Percentiles rank a stretch among this genome's conserved stretches.
Conservation (phyloP, 495 filamentous ascomycete species). For the Hypoxylon cercidicola region DNA sequence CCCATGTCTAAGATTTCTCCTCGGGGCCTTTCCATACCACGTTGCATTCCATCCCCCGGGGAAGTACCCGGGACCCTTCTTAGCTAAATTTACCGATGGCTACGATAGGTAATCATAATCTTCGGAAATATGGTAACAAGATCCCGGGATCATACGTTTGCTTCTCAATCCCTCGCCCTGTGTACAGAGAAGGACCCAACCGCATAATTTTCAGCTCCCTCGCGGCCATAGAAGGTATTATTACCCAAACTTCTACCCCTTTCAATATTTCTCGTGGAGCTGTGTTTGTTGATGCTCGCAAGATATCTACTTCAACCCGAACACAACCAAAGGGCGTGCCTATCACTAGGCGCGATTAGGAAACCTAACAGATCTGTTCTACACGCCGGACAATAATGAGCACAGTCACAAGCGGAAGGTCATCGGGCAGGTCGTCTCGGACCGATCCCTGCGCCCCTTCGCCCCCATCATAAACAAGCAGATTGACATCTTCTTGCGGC, state of each 20-base stretch:
- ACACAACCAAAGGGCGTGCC: background rate
- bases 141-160: background rate
- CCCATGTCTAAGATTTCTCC: no score
- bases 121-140: background rate
- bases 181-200: no score
- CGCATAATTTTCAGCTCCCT: no score
- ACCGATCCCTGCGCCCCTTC: conserved; percentile 22
- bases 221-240: no score
- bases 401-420: conserved; percentile 20
- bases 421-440: conserved; percentile 18
- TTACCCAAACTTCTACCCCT: no score
- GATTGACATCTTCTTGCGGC: conserved; percentile 11
- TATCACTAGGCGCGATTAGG: background rate
- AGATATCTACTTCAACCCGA: no score
- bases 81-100: background rate
- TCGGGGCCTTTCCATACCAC: background rate
- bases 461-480: conserved; percentile 17
- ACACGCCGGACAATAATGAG: background rate
- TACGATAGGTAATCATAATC: background rate
- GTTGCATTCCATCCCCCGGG: background rate
- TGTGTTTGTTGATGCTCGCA: no score
- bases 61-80: background rate
- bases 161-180: no score
- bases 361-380: background rate
- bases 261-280: no score